These are phyloP conservation scores for Xylaria polymorpha DNA, from an alignment of 2,329 filamentous ascomycete genomes.

Conservation along the genomic window DNA sequence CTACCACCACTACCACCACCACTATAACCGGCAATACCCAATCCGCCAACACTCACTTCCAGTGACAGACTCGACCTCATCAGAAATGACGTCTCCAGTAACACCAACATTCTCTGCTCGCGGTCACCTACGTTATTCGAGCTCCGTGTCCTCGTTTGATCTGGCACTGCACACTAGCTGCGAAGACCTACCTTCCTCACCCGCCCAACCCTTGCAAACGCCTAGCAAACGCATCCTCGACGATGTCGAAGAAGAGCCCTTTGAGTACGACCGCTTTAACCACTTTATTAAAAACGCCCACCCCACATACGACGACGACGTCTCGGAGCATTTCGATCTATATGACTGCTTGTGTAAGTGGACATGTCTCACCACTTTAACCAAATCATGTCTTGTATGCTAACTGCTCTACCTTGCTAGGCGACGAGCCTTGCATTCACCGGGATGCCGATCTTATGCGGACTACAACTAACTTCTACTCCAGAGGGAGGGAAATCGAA, in stretches of 20 bases:
- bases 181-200: constrained; percentile 69
- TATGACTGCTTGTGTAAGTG: constrained; percentile 81
- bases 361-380: neutral
- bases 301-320: constrained; percentile 51
- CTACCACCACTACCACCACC: constrained; percentile 39
- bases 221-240: constrained; percentile 76
- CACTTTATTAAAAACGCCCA: constrained; percentile 58
- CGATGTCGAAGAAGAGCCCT: constrained; percentile 85
- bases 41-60: constrained; percentile 51
- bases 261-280: constrained; percentile 69
- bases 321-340: constrained; percentile 58
- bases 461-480: constrained; percentile 53
- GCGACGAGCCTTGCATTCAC: constrained; percentile 71
- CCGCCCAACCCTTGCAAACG: constrained; percentile 53
- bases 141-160: constrained; percentile 82
- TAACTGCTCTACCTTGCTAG: constrained; percentile 53
- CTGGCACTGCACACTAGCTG: constrained; percentile 63
- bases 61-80: constrained; percentile 66
- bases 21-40: constrained; percentile 22
- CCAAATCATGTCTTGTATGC: neutral
- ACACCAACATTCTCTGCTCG: constrained; percentile 77
- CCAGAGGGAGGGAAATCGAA: constrained; percentile 62
- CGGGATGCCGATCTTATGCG: constrained; percentile 58
- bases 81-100: constrained; percentile 75
- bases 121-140: constrained; percentile 73